Percentiles rank a stretch among this genome's conserved stretches.
Conservation (phyloP, 495 filamentous ascomycete species). For the Talaromyces nanjingensis region DNA sequence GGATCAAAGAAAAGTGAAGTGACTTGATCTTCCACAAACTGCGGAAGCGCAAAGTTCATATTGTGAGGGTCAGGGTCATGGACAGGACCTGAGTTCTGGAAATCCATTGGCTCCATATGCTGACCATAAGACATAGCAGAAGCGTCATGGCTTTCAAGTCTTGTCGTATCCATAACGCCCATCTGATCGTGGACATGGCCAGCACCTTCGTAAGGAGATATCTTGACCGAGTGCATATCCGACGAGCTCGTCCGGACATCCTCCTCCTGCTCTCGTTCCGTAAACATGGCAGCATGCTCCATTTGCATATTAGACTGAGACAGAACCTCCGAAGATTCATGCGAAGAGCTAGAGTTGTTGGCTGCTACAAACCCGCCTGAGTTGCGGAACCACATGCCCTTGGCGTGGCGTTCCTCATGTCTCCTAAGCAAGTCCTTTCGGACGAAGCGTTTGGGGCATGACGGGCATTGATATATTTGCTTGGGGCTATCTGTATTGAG, state of each 20-base stretch:
- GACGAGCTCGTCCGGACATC: slow-evolving; percentile 3
- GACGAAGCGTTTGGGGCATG: slow-evolving; percentile 14
- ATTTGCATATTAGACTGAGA: not conserved
- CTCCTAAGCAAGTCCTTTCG: slow-evolving; percentile 11
- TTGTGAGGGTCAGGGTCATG: not conserved
- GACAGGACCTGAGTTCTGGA: not conserved
- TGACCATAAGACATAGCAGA: not conserved
- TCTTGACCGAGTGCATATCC: not conserved
- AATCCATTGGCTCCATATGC: slow-evolving; percentile 2
- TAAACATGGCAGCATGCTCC: slow-evolving; percentile 8
- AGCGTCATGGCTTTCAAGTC: not conserved
- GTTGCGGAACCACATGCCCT: slow-evolving; percentile 12
- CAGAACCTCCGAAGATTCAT: slow-evolving; percentile 49
- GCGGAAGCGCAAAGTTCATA: not conserved
- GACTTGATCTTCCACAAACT: slow-evolving; percentile 5
- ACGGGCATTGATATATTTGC: slow-evolving; percentile 11
- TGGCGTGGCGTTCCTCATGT: slow-evolving; percentile 7
- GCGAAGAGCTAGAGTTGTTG: slow-evolving; percentile 25
- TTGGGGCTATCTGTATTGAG: slow-evolving; percentile 8
- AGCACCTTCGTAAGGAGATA: not conserved
- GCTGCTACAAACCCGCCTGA: slow-evolving; percentile 18
- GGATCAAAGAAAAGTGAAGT: slow-evolving; percentile 14
- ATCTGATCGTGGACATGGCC: not conserved
- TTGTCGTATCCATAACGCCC: not conserved
- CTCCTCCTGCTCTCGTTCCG: slow-evolving; percentile 5